Evolutionary conservation across 2,329 filamentous ascomycete genomes (phyloP).

Genomic region (Sphaerulina vaccinii): DNA sequence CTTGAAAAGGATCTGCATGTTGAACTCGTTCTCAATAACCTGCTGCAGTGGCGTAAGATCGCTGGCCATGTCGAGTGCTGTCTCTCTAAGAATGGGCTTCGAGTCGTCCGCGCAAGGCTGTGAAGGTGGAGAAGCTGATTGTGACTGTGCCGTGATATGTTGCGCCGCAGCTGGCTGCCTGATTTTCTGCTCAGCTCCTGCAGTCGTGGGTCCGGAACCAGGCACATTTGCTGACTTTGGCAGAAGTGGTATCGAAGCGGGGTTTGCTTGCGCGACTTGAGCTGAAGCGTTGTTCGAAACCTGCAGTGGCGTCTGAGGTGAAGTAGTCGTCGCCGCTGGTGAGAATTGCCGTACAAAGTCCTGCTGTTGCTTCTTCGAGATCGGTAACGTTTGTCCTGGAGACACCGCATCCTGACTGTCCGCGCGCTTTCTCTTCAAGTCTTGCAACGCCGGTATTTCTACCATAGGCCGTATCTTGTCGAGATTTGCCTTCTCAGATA

Average conservation of each 20-base stretch:
- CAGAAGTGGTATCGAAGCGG: conserved; percentile 8
- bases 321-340: conserved; percentile 9
- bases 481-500: conserved; percentile 36
- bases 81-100: conserved; percentile 15
- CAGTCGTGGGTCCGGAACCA: conserved; percentile 7
- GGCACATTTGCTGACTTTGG: not conserved
- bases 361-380: conserved; percentile 27
- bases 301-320: conserved; percentile 4
- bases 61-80: conserved; percentile 8
- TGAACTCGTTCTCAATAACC: conserved; percentile 80
- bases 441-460: conserved; percentile 49
- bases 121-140: conserved; percentile 1
- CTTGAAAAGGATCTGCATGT: conserved; percentile 87
- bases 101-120: conserved; percentile 10
- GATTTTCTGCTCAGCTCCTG: not conserved
- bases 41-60: conserved; percentile 59
- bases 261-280: not conserved
- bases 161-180: not conserved
- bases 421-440: conserved; percentile 60
- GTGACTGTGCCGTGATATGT: not conserved
- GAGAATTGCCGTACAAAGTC: conserved; percentile 30
- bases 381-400: conserved; percentile 21
- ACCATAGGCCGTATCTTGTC: conserved; percentile 46
- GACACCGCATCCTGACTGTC: conserved; percentile 45
- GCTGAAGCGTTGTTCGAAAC: not conserved